Base-by-base conservation (phyloP, 2,329 filamentous ascomycete species). In the Alternaria triticimaculans region DNA sequence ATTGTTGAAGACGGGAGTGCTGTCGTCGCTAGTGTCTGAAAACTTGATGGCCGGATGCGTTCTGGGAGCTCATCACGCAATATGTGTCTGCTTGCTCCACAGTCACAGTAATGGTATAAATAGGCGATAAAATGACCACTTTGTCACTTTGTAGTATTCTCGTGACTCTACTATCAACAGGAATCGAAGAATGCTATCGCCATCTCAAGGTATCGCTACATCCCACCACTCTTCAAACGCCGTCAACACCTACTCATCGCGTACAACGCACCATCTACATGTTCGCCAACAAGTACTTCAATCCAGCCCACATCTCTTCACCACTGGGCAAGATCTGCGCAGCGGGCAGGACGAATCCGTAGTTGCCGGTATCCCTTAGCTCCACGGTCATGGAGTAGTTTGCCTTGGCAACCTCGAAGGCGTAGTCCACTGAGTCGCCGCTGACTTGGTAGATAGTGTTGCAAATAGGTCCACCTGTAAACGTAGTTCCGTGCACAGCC, bases 361-460 rank as follows among this genome's bases (percentile, higher is more conserved):
- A 80, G 2, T 66, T 68, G 2, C 84, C 85, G 14, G 80, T 84
- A 69, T 86, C 84, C 59, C 84, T 78, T 63, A 86, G 67, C 76
- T 87, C 85, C 18, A 84, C 80, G 1, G 84, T 84, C 70, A 85
- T 85, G 18, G 78, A 80, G 65, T 80, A 84, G 18, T 80, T 79
- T 10, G 84, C 77, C 53, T 79, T 78, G 1, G 78, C 78, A 5
- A 80, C 74, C 62, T 83, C 82, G 57, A 77, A 76, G 1, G 81
- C 79, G 49, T 84, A 85, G 64, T 86, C 84, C 4, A 82, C 77
- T 21, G 79, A 81, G 49, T 76, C 78, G 10, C 84, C 84, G 12
- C 80, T 81, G 3, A 87, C 86, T 66, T 86, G 82, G 77, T 90
- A 90, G 67, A 90, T 88, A 28, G 87, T 89, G 45, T 78, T 79